Base-by-base conservation (phyloP, 2,329 filamentous ascomycete genomes). In the Karstenula rhodostoma region DNA sequence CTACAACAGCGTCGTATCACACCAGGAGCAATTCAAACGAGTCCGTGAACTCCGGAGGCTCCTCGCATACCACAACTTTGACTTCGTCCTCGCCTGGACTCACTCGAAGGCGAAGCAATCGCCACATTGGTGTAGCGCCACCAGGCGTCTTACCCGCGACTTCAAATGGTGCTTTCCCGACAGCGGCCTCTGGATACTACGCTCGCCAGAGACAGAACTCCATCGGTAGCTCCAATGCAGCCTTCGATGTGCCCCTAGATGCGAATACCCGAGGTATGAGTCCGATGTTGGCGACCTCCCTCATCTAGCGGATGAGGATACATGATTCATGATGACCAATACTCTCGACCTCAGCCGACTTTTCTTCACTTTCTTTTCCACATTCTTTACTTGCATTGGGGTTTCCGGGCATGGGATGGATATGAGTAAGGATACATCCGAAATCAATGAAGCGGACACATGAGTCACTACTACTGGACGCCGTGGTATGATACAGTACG, bases 11-110 rank as follows among this genome's bases (percentile, higher is more conserved):
- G 27, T 46, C 67, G 5, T 67, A 71, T 27, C 75, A 76, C 43
- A 59, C 68, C 23, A 66, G 74, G 46, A 75, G 66, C 43, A 74
- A 71, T 40, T 77, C 74, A 3, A 76, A 77, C 40, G 75, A 77
- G 51, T 74, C 70, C 2, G 63, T 67, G 29, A 67, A 64, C 44
- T 76, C 75, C 1, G 67, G 65, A 17, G 68, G 62, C 33, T 77
- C 74, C n/a, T 66, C 74, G 3, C 65, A 69, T 15, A 74, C 72
- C 5, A 62, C 68, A n/a, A 69, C 70, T 44, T 65, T 61, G 44
- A 63, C 62, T 33, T 66, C 71, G 17, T 56, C 72, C 25, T 73
- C 73, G 15, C 72, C 76, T 37, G 67, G 63, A 19, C 68, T 78
- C 12, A 64, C 63, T 33, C 69, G 76, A 22, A 69, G 76, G 46